Evolutionary conservation across 768 basidiomycete genomes (phyloP).

Genomic region (Hirschioporus abietinus): DNA sequence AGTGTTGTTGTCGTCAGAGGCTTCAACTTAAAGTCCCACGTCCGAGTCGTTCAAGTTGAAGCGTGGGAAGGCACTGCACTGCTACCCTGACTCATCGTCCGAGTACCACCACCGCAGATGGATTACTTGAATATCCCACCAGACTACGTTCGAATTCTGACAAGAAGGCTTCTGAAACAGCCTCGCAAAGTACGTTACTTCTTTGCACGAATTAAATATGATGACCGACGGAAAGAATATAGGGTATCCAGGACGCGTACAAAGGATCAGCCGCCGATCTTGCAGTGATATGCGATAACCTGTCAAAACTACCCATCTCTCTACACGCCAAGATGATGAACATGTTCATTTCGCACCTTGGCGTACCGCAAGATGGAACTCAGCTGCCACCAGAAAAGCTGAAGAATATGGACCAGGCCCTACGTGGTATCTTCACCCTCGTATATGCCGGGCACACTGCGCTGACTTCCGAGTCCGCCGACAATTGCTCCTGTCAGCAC

Average conservation of each 20-base stretch:
- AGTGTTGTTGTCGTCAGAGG: no score
- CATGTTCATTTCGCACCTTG: neutral
- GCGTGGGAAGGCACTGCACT: no score
- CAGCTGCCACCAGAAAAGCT: neutral
- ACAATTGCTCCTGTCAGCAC: neutral
- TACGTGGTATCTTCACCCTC: neutral
- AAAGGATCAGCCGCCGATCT: neutral
- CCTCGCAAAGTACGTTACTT: neutral
- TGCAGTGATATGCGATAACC: neutral
- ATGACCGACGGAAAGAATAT: no score
- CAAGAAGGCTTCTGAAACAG: neutral
- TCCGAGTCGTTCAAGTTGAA: no score
- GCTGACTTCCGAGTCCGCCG: no score
- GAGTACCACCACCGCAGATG: no score
- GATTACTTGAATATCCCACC: neutral
- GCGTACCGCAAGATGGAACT: neutral
- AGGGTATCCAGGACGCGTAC: neutral
- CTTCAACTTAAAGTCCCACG: no score
- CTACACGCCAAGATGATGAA: neutral
- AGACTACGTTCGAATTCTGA: neutral
- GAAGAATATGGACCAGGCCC: neutral
- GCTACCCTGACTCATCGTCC: no score
- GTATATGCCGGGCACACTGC: neutral
- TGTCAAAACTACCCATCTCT: neutral
- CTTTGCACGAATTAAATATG: neutral